Percentiles rank a stretch among this genome's conserved stretches.
Conservation (phyloP, 1,284 basidiomycete species). For the Sporisorium sorghi region DNA sequence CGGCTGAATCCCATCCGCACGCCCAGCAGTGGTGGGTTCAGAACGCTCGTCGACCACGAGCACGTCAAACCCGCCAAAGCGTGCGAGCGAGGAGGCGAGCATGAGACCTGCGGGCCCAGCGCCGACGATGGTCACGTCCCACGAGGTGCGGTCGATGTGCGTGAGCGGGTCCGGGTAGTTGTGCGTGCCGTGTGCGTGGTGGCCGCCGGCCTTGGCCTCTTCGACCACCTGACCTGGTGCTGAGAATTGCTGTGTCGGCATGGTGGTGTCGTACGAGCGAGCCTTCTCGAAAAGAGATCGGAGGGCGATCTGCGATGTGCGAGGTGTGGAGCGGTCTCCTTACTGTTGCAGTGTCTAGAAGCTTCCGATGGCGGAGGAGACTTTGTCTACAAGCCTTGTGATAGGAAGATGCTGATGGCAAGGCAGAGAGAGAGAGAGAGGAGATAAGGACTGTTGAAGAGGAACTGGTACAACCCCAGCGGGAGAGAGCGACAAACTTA, state of each 20-base stretch:
- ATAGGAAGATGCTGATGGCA: not conserved
- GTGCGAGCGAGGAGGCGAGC: slow-evolving; percentile 59
- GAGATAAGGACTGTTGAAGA: no score
- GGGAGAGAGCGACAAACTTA: slow-evolving; percentile 2
- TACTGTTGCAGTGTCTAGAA: not conserved
- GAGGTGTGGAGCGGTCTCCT: not conserved
- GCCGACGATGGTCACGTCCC: slow-evolving; percentile 65
- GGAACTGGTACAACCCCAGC: no score
- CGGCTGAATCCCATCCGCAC: slow-evolving; percentile 71
- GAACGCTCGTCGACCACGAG: slow-evolving; percentile 69
- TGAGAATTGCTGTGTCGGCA: slow-evolving; percentile 44
- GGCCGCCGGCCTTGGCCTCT: slow-evolving; percentile 54
- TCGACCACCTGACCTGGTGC: slow-evolving; percentile 51
- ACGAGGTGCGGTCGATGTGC: slow-evolving; percentile 54
- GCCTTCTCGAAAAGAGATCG: not conserved
- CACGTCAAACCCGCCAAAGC: slow-evolving; percentile 63
- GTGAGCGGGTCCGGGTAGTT: slow-evolving; percentile 58
- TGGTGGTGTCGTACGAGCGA: slow-evolving; percentile 4
- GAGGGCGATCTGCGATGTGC: not conserved
- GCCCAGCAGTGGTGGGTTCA: slow-evolving; percentile 69
- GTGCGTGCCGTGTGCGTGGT: slow-evolving; percentile 58
- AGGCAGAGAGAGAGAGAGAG: no score
- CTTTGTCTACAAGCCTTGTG: not conserved
- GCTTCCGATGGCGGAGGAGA: not conserved
- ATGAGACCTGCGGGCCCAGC: slow-evolving; percentile 68